Conservation (phyloP, 2,329 filamentous ascomycete genomes). For the Monilinia vaccinii-corymbosi region DNA sequence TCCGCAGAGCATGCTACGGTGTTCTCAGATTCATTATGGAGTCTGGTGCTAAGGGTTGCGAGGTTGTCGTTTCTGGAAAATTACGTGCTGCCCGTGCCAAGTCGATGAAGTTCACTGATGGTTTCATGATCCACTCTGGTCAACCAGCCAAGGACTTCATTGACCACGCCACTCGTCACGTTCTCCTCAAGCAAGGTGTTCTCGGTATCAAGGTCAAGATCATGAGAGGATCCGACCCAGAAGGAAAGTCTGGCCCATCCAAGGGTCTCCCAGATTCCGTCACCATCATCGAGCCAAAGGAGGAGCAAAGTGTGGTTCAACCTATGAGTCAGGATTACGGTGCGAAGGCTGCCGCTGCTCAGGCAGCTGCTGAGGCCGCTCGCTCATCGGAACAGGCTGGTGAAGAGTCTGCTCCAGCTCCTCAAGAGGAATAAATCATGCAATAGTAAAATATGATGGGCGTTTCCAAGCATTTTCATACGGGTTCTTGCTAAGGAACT, state of each 20-base stretch:
- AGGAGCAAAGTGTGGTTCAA: constrained; percentile 91
- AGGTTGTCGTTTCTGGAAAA: constrained; percentile 99
- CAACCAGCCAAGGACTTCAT: constrained; percentile 99
- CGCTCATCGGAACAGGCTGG: constrained; percentile 44
- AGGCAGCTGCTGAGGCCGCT: constrained; percentile 56
- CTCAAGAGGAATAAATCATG: constrained; percentile 30
- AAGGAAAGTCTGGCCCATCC: constrained; percentile 96
- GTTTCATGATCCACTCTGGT: constrained; percentile 99
- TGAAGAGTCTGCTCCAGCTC: constrained; percentile 32
- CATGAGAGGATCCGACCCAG: constrained; percentile 98
- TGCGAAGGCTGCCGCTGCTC: constrained; percentile 70
- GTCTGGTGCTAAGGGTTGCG: constrained; percentile 98
- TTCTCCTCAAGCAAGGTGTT: constrained; percentile 98
- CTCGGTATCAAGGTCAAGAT: constrained; percentile 99
- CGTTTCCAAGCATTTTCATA: constrained; percentile 28
- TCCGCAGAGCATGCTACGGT: constrained; percentile 98
- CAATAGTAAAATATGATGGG: constrained; percentile 24
- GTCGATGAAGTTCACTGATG: constrained; percentile 99
- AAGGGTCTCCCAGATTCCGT: constrained; percentile 97
- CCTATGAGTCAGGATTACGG: constrained; percentile 98
- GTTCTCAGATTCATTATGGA: constrained; percentile 99
- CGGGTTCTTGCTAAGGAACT: constrained; percentile 22
- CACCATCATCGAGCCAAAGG: constrained; percentile 99
- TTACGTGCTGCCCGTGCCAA: constrained; percentile 98
- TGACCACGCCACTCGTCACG: constrained; percentile 96